phyloP scores from a whole-genome alignment of 495 filamentous ascomycete species.

The Diplogelasinospora grovesii region DNA sequence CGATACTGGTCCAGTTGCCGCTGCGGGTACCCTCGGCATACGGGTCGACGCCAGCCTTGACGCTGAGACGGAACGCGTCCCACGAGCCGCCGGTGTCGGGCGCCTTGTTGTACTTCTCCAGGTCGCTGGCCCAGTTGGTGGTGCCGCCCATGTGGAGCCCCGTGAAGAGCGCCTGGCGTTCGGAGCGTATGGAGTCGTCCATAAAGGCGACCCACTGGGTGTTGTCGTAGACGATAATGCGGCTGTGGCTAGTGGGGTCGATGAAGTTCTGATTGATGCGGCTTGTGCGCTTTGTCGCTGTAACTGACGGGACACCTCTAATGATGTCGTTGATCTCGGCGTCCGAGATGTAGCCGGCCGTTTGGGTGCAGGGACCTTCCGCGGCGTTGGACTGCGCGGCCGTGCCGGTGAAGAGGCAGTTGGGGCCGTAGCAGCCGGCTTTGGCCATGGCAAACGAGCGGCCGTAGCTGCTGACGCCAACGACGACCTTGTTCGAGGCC shows the following conservation, averaged over 20 bases:
- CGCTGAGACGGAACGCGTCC: background rate
- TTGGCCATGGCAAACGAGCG: constrained; percentile 27
- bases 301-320: no score
- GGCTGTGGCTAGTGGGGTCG: constrained; percentile 21
- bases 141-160: constrained; percentile 24
- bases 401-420: constrained; percentile 6
- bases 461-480: constrained; percentile 37
- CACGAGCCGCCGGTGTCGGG: constrained; percentile 4
- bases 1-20: constrained; percentile 22
- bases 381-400: constrained; percentile 8
- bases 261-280: constrained; percentile 5
- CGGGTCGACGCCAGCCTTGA: background rate
- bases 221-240: constrained; percentile 37
- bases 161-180: constrained; percentile 18
- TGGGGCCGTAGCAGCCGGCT: constrained; percentile 2
- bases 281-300: background rate
- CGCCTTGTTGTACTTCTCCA: constrained; percentile 13
- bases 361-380: constrained; percentile 30
- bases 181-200: constrained; percentile 17
- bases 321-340: constrained; percentile 28
- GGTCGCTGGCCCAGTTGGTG: constrained; percentile 35
- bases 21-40: constrained; percentile 1
- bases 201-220: constrained; percentile 39
- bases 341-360: constrained; percentile 24
- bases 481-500: constrained; percentile 29